These are phyloP conservation scores for Salix caprea DNA, from an alignment of 345 rosid genomes.

Conservation along the genomic window DNA sequence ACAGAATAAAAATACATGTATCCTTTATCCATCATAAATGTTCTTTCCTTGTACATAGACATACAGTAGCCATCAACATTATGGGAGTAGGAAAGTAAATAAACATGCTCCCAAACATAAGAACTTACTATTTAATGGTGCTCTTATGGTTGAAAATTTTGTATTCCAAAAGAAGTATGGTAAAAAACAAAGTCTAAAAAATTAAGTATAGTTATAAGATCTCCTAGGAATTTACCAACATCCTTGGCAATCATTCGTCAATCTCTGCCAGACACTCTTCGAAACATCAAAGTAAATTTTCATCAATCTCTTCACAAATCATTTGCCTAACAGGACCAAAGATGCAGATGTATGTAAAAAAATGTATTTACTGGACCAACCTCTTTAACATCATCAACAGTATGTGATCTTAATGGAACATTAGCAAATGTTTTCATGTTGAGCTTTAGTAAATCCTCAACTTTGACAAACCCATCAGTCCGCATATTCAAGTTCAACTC, in stretches of 20 bases:
- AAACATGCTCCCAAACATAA: too few species aligned
- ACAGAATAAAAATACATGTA: not conserved
- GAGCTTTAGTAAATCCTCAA: constrained; percentile 61
- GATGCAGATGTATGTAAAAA: not conserved
- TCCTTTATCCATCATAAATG: not conserved
- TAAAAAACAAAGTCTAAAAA: not conserved
- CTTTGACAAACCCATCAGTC: constrained; percentile 78
- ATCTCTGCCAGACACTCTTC: not conserved
- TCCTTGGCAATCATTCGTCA: not conserved
- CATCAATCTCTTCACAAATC: too few species aligned
- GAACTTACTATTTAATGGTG: not conserved
- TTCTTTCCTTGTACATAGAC: not conserved
- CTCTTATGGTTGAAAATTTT: not conserved
- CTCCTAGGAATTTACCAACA: not conserved
- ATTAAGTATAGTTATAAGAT: not conserved
- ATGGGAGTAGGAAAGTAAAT: not conserved
- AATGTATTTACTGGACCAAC: constrained; percentile 28
- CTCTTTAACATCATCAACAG: constrained; percentile 73
- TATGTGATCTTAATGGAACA: constrained; percentile 59
- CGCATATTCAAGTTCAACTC: constrained; percentile 68
- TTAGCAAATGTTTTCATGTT: constrained; percentile 68
- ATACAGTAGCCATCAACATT: not conserved
- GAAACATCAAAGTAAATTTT: not conserved
- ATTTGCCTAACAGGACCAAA: not conserved
- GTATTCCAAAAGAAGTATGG: not conserved